phyloP scores from a whole-genome alignment of 1,139 yeast species.

The Candida neerlandica region DNA sequence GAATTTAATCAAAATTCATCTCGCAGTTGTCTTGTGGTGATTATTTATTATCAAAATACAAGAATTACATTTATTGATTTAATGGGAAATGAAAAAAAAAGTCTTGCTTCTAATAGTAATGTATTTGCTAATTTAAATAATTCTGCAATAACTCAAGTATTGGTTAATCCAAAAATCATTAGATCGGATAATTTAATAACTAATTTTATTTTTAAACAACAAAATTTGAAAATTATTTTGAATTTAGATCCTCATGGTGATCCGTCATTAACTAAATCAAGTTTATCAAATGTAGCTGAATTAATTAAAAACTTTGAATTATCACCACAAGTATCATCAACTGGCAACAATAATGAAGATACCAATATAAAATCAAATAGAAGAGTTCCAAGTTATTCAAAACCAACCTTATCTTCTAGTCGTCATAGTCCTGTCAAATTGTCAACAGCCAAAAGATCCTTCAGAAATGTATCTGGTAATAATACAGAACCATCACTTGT shows the following conservation, averaged over 20 bases:
- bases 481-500: too few species aligned
- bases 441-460: constrained; percentile 11
- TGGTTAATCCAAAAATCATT: constrained; percentile 14
- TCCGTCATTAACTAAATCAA: constrained; percentile 26
- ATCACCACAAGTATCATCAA: constrained; percentile 5
- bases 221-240: constrained; percentile 26
- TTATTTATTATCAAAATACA: constrained; percentile 23
- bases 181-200: constrained; percentile 31
- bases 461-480: too few species aligned
- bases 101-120: constrained; percentile 16
- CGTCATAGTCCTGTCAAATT: constrained; percentile 10
- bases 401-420: constrained; percentile 29
- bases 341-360: background rate
- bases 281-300: constrained; percentile 29
- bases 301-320: constrained; percentile 21
- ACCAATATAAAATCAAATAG: constrained; percentile 1
- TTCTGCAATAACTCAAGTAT: constrained; percentile 32
- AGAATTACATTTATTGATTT: constrained; percentile 32
- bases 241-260: constrained; percentile 34
- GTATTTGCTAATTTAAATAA: constrained; percentile 32
- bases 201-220: constrained; percentile 29
- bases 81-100: constrained; percentile 33
- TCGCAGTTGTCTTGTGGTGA: constrained; percentile 31
- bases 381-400: constrained; percentile 31
- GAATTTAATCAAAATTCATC: constrained; percentile 25